Base-by-base conservation (phyloP, 2,329 filamentous ascomycete genomes). In the Beauveria sp. region DNA sequence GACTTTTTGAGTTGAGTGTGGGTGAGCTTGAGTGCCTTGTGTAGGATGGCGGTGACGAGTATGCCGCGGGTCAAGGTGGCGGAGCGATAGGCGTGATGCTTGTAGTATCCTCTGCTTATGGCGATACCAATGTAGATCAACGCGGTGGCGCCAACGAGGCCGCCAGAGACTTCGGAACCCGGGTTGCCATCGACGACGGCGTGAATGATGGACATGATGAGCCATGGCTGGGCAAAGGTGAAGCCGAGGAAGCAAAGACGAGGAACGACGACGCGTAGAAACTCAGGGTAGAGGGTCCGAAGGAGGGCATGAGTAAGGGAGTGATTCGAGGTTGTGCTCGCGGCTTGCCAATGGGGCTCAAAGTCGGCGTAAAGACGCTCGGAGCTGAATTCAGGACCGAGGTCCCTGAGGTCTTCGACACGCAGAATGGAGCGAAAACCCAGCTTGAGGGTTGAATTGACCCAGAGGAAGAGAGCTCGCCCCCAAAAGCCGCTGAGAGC, bases 401-500 rank as follows among this genome's bases (percentile, higher is more conserved):
- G 51, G 18, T 54, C 49, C n/a, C 43, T 49, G 31, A 63, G 54
- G 38, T 60, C 52, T 42, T 59, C 57, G n/a, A 60, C 43, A 20
- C 49, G 57, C 10, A 60, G 38, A 26, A 60, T 51, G 28, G 34
- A 56, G 20, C 56, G 55, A 14, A 63, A 63, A 9, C 62, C 62
- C 16, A 56, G 34, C n/a, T 45, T 24, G 10, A 63, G 38, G 8
- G 57, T 61, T 18, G 57, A 45, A 26, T 63, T 63, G 57, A 63
- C 22, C 62, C 62, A 63, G 10, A 63, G 26, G 46, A 63, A 60
- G 24, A 61, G 45, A 6, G 57, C 52, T 10, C 62, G 50, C 16
- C 57, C 58, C 56, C 65, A 70, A 28, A 71, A 65, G n/a, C 65
- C 63, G 24, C 62, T 64, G 3, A 66, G 65, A 1, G 67, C 64